Base-by-base conservation (phyloP, 495 filamentous ascomycete species). In the Massariosphaeria phaeospora region DNA sequence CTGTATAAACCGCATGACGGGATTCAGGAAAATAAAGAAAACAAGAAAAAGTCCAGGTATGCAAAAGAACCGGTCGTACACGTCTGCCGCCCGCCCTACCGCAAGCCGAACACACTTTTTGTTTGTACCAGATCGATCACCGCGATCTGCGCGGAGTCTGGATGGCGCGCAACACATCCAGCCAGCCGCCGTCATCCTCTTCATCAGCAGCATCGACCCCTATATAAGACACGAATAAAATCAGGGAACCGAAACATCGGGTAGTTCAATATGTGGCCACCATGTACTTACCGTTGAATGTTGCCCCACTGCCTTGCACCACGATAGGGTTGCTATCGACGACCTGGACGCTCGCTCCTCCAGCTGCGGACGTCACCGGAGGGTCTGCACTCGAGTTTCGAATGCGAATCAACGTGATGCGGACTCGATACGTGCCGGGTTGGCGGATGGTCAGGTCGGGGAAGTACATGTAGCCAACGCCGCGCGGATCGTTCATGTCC, bases 401-500 rank as follows among this genome's bases (percentile, higher is more conserved):
- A 35, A 67, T 67, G 17, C 61, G 54, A 36, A 70, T 59, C 20
- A 70, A 52, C 4, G 64, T 67, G 26, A 63, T 64, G 33, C 66
- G 54, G 18, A 70, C 60, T 24, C 68, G 63, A 39, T 65, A 70
- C 4, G 53, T 64, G 15, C 68, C 68, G 21, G 61, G 52, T 40
- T 67, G 66, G 23, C 66, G 53, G 40, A 70, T 69, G 3, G 62
- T 24, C 24, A 70, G 63, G 13, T 50, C 52, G n/a, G 64, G 56
- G 52, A 70, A 70, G 33, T 51, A 53, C 44, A 66, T 58, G 53
- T 69, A 70, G 53, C 68, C 68, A 10, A 70, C 61, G 12, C 57
- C 57, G 17, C 39, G 46, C 5, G 57, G 44, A 24, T 64, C 43
- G 52, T 53, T 36, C 30, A 52, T 42, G 0, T 56, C 61, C 18